A percentile compares a stretch with the other conserved stretches of the same genome.
These are phyloP conservation scores for Pythium coloratum DNA, from an alignment of 352 stramenopile genomes.

Conservation along the genomic window DNA sequence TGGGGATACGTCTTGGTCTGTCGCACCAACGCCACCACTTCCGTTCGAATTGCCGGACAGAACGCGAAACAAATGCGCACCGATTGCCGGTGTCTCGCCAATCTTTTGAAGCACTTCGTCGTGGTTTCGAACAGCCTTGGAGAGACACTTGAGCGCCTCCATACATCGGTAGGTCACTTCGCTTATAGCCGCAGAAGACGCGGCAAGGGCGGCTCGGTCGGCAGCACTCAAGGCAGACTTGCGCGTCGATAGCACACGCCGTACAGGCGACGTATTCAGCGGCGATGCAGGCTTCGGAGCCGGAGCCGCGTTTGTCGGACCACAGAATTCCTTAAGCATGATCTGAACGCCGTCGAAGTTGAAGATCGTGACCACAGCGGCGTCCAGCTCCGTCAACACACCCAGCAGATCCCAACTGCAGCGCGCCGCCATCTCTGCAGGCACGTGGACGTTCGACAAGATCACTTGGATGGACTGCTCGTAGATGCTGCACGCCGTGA, in stretches of 20 bases:
- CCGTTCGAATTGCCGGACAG: slow-evolving; percentile 18
- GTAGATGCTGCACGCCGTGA: slow-evolving; percentile 47
- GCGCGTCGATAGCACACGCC: slow-evolving; percentile 19
- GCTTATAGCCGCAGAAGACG: slow-evolving; percentile 3
- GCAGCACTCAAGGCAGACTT: slow-evolving; percentile 17
- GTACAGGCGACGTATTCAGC: slow-evolving; percentile 2
- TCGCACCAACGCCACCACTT: not conserved
- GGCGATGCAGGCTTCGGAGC: not conserved
- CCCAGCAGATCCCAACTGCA: slow-evolving; percentile 61
- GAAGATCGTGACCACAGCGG: slow-evolving; percentile 59
- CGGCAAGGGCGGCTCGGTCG: slow-evolving; percentile 17
- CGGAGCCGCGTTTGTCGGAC: slow-evolving; percentile 11
- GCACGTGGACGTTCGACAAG: slow-evolving; percentile 38
- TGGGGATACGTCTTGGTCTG: not conserved
- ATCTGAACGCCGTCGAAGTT: slow-evolving; percentile 59
- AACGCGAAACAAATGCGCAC: slow-evolving; percentile 43
- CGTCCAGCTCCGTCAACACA: slow-evolving; percentile 53
- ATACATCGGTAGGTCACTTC: slow-evolving; percentile 33
- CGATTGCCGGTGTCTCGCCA: slow-evolving; percentile 43
- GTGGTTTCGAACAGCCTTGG: slow-evolving; percentile 45
- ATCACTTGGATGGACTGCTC: slow-evolving; percentile 62
- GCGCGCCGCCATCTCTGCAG: slow-evolving; percentile 32
- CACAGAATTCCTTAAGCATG: slow-evolving; percentile 53
- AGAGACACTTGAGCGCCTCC: slow-evolving; percentile 71
- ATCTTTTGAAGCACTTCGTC: slow-evolving; percentile 76